Percentiles rank a stretch among this genome's conserved stretches.
Conservation (phyloP, 208 protist species). For the Trypanosoma avium region DNA sequence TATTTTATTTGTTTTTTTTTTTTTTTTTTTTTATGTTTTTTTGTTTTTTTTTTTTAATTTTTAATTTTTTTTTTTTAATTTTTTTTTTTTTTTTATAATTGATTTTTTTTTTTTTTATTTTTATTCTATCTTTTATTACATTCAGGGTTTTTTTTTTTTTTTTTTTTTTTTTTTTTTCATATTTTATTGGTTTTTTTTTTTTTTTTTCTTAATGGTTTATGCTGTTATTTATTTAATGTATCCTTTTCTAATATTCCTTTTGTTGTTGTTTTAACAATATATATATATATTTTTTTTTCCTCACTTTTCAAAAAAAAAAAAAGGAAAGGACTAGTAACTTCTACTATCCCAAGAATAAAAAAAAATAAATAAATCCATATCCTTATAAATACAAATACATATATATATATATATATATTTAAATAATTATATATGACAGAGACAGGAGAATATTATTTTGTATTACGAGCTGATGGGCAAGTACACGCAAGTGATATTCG, state of each 20-base stretch:
- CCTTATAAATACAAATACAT: too few species aligned
- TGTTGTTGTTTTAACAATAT: not conserved
- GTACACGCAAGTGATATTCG: constrained; percentile 63
- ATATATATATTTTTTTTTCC: constrained; percentile 12
- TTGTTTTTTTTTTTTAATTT: not conserved
- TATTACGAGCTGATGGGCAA: constrained; percentile 58
- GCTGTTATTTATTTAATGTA: too few species aligned
- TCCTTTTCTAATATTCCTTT: not conserved
- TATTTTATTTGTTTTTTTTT: not conserved
- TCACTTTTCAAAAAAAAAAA: too few species aligned
- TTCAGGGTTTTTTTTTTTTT: not conserved
- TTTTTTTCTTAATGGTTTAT: too few species aligned
- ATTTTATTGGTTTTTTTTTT: not conserved
- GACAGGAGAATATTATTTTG: constrained; percentile 28
- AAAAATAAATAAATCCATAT: too few species aligned
- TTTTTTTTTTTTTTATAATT: not conserved
- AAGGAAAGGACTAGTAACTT: too few species aligned
- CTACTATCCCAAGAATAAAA: too few species aligned
- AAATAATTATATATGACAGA: constrained; percentile 1
- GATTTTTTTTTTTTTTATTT: not conserved
- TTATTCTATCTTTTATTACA: not conserved
- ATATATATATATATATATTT: not conserved
- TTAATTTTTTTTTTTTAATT: not conserved
- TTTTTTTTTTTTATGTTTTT: not conserved
- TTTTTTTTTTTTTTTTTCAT: not conserved